Evolutionary conservation across 768 basidiomycete species (phyloP), one percentile per base, ranked within the genome.

Genomic region (Phylloporus sp.): DNA sequence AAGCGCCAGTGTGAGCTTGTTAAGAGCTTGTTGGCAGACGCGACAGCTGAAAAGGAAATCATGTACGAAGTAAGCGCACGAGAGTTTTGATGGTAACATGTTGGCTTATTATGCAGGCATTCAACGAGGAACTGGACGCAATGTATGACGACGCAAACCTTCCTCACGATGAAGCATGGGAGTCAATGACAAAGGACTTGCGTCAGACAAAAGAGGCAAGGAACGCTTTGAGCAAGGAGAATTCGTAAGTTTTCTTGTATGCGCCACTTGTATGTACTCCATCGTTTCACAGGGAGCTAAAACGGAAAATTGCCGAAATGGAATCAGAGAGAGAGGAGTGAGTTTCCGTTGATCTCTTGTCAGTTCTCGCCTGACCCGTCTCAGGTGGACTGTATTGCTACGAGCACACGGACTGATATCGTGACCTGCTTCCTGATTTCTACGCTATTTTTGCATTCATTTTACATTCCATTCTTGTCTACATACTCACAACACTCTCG

Each of bases 81-180:
- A 28, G 29, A n/a, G 24, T 24, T 26, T 23, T 20, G 49, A 57
- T 15, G 1, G 38, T 36, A 16, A 31, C 1, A 32, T 27, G 35
- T 32, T 42, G 11, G 26, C 32, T 59, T 27, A 45, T 39, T 45
- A 36, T 35, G 2, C 55, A 95, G 92, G 88, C 91, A 3, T 95
- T 97, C 73, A 95, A 97, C 66, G 91, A 93, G 64, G 93, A 95
- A 66, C 77, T 97, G 28, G 92, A 94, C 57, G 83, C 80, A 16
- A 91, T 95, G 89, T 95, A 85, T 69, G 86, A 87, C 45, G 91
- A 94, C 52, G 81, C 80, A 24, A 80, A 86, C 53, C 79, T 95
- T 44, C 91, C 93, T 11, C 82, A 84, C 20, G 82, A 85, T 43
- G 89, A 93, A 60, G 91, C 91, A 2, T 94, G 88, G 82, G 65